These are phyloP conservation scores for Cercospora sp. DNA, from an alignment of 2,329 filamentous ascomycete genomes.

Conservation along the genomic window DNA sequence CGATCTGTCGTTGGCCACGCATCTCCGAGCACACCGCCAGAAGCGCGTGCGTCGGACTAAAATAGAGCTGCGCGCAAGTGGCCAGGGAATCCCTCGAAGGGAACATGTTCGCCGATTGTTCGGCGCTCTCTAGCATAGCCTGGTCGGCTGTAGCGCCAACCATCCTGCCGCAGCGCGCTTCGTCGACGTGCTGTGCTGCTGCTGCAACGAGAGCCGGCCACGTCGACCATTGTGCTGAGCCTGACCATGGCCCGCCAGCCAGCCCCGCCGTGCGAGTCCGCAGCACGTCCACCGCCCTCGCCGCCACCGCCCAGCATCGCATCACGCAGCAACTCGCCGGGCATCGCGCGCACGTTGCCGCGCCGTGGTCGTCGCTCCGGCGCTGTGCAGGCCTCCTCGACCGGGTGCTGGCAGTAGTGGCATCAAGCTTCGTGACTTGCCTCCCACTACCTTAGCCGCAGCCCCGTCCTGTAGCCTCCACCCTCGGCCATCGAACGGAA, in stretches of 20 bases:
- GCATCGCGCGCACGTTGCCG: background rate
- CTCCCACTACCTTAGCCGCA: background rate
- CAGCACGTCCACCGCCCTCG: background rate
- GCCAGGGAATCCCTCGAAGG: slow-evolving; percentile 16
- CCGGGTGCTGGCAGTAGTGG: background rate
- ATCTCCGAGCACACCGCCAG: slow-evolving; percentile 14
- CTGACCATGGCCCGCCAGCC: background rate
- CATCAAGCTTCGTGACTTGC: background rate
- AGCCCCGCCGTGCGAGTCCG: too few relatives aligned
- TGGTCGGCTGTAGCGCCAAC: slow-evolving; percentile 1
- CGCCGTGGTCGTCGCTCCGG: background rate
- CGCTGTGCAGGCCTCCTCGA: background rate
- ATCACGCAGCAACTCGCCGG: background rate
- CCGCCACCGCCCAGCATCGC: background rate
- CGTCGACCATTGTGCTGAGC: background rate
- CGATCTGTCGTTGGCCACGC: slow-evolving; percentile 3
- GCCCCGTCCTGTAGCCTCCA: background rate
- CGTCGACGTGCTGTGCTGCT: background rate
- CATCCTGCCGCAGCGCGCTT: background rate
- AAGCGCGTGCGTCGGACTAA: background rate
- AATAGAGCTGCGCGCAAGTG: slow-evolving; percentile 8
- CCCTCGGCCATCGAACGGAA: slow-evolving; percentile 26
- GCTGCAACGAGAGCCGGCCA: background rate
- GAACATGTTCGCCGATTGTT: slow-evolving; percentile 25
- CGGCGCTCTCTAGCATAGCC: slow-evolving; percentile 9